Conservation (phyloP, 2,329 filamentous ascomycete species). For the Epichloe sp. region DNA sequence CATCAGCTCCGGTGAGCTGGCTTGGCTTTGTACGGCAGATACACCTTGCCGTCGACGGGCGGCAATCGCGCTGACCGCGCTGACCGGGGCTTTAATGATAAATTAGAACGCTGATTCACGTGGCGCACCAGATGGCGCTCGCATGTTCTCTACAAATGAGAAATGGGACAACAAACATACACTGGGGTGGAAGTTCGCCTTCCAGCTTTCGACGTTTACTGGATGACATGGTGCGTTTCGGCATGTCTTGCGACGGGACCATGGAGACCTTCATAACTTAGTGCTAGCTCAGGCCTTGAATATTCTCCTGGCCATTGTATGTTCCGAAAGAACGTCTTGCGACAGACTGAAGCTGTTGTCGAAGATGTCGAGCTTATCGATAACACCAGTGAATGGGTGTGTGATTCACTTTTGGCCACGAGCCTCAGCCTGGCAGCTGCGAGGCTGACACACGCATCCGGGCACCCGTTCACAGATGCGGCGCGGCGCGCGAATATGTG, state of each 20-base stretch:
- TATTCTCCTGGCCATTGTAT: not conserved
- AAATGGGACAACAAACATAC: slow-evolving; percentile 12
- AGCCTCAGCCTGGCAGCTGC: not conserved
- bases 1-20: slow-evolving; percentile 9
- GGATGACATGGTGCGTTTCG: slow-evolving; percentile 12
- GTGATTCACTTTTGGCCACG: not conserved
- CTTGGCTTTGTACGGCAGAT: slow-evolving; percentile 5
- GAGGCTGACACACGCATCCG: too few species aligned
- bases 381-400: not conserved
- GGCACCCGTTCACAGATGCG: not conserved
- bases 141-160: not conserved
- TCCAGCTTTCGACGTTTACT: slow-evolving; percentile 24
- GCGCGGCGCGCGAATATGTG: slow-evolving; percentile 2
- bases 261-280: not conserved
- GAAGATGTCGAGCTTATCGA: not conserved
- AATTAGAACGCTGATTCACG: not conserved
- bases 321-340: too few species aligned
- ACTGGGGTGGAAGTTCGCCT: slow-evolving; percentile 13
- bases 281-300: not conserved
- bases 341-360: not conserved
- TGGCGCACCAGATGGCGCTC: not conserved
- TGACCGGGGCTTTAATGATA: slow-evolving; percentile 11
- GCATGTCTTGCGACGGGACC: not conserved
- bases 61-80: slow-evolving; percentile 25
- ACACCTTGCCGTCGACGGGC: slow-evolving; percentile 18